These are phyloP conservation scores for Fusarium irregulare DNA, from an alignment of 2,329 filamentous ascomycete genomes.

Conservation along the genomic window DNA sequence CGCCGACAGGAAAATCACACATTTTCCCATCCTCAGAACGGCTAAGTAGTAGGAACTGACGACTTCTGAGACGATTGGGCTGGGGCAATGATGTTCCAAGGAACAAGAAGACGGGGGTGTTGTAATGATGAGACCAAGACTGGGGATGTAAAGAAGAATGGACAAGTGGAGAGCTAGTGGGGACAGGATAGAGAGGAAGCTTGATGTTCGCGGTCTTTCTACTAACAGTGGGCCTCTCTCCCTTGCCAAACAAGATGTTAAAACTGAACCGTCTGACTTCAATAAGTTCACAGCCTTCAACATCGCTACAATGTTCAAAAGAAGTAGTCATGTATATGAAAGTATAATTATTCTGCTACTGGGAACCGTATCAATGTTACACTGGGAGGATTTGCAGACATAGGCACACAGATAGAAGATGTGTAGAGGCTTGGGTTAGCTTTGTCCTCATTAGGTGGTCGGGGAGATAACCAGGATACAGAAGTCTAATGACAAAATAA, in stretches of 20 bases:
- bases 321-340: not conserved
- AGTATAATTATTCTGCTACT: not conserved
- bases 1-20: rapidly evolving
- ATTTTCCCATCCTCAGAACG: not conserved
- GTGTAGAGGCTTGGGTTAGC: not conserved
- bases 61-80: not conserved
- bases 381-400: not conserved
- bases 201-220: not conserved
- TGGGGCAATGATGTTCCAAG: not conserved
- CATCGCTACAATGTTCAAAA: rapidly evolving
- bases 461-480: rapidly evolving
- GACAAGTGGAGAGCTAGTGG: not conserved
- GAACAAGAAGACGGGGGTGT: not conserved
- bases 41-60: not conserved
- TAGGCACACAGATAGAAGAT: rapidly evolving
- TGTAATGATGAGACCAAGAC: not conserved
- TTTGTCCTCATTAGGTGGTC: rapidly evolving
- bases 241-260: too few relatives aligned
- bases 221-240: too few relatives aligned
- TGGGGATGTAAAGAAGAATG: not conserved
- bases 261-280: too few relatives aligned
- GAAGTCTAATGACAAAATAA: too few relatives aligned
- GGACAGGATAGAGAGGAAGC: not conserved
- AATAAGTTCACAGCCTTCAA: not conserved
- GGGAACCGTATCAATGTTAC: too few relatives aligned